These are phyloP conservation scores for Anacardium occidentale DNA, from an alignment of 345 rosid genomes.

Conservation along the genomic window DNA sequence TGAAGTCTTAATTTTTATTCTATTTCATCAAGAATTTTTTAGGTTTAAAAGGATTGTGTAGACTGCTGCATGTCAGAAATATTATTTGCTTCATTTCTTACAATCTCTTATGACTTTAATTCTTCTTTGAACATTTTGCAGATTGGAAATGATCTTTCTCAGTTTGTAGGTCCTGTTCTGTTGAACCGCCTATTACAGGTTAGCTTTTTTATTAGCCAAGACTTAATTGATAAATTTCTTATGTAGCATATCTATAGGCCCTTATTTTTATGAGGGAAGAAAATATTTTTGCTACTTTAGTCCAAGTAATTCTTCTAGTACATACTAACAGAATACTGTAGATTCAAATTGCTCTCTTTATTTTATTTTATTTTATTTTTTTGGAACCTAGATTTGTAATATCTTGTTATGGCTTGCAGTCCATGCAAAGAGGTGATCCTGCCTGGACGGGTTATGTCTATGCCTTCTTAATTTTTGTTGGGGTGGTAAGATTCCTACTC, in stretches of 20 bases:
- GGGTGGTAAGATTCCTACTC: slow-evolving; percentile 58
- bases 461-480: slow-evolving; percentile 77
- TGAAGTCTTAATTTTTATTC: slow-evolving; percentile 10
- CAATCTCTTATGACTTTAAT: slow-evolving; percentile 25
- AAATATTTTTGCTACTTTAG: not conserved
- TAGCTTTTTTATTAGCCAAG: slow-evolving; percentile 21
- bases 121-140: slow-evolving; percentile 42
- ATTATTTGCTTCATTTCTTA: slow-evolving; percentile 23
- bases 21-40: not conserved
- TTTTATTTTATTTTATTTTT: not conserved
- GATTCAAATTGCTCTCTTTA: too few species aligned
- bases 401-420: slow-evolving; percentile 45
- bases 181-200: slow-evolving; percentile 81
- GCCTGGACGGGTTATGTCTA: slow-evolving; percentile 84
- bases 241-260: slow-evolving; percentile 1
- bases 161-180: slow-evolving; percentile 78
- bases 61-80: slow-evolving; percentile 8
- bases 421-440: slow-evolving; percentile 91
- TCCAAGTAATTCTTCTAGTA: not conserved
- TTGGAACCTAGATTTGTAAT: slow-evolving; percentile 7
- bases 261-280: not conserved
- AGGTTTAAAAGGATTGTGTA: slow-evolving; percentile 7
- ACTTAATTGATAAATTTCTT: not conserved
- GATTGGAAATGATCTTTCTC: slow-evolving; percentile 82
- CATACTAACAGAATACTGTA: not conserved